These are phyloP conservation scores for Nicotiana sylvestris DNA, from an alignment of 257 asterid genomes.

Conservation along the genomic window DNA sequence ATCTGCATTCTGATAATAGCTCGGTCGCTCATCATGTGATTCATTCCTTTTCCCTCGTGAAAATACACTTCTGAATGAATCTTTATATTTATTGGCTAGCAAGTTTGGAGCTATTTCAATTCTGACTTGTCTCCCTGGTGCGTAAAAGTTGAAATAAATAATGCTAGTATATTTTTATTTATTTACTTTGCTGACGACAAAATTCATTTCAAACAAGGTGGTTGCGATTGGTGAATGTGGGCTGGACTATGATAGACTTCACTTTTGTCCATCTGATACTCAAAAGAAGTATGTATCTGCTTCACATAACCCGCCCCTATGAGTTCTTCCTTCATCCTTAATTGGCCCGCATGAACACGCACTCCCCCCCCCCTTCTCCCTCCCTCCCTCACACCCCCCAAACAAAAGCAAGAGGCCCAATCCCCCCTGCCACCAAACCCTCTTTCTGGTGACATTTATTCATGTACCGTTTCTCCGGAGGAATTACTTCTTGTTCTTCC, in stretches of 20 bases:
- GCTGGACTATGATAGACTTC: conserved; percentile 93
- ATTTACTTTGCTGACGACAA: not conserved
- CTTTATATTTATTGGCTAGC: not conserved
- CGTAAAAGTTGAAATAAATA: not conserved
- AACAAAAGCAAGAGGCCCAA: not conserved
- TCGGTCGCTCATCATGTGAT: not conserved
- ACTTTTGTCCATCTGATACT: conserved; percentile 74
- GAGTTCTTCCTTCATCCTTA: not conserved
- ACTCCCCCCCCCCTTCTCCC: too few species aligned
- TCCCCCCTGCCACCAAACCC: not conserved
- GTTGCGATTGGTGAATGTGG: conserved; percentile 99
- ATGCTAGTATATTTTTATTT: not conserved
- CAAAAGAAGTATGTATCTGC: conserved; percentile 76
- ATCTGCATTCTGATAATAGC: not conserved
- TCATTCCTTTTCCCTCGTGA: not conserved
- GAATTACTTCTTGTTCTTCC: not conserved
- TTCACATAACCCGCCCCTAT: not conserved
- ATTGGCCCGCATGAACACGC: too few species aligned
- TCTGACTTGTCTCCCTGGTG: not conserved
- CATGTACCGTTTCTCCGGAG: not conserved
- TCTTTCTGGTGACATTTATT: not conserved
- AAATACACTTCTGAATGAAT: not conserved
- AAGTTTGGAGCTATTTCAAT: not conserved
- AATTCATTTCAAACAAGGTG: conserved; percentile 58
- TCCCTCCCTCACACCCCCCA: not conserved